A percentile compares a stretch with the other conserved stretches of the same genome.
Evolutionary conservation across 495 filamentous ascomycete genomes (phyloP).

Genomic region (Neurospora cerealis): DNA sequence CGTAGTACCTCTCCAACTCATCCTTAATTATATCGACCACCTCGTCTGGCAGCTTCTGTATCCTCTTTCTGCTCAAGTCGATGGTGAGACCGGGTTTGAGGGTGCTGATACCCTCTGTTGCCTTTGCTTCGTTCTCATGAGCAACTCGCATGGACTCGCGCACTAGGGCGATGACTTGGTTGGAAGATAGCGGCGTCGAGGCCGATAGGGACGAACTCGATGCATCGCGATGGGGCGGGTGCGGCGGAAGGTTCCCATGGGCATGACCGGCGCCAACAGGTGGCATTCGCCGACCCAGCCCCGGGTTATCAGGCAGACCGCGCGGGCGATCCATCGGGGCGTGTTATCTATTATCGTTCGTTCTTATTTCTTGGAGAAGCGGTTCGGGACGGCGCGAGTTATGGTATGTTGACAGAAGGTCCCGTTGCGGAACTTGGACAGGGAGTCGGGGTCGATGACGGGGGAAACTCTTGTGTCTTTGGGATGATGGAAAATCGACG

Average conservation of each 20-base stretch:
- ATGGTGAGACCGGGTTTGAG: constrained; percentile 76
- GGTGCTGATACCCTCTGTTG: constrained; percentile 56
- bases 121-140: constrained; percentile 57
- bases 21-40: constrained; percentile 89
- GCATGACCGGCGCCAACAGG: constrained; percentile 23
- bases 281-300: constrained; percentile 25
- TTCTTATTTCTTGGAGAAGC: neutral
- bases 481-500: neutral
- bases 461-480: neutral
- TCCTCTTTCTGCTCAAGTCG: constrained; percentile 75
- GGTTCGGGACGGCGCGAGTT: neutral
- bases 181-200: constrained; percentile 31
- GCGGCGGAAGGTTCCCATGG: constrained; percentile 24
- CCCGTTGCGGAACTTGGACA: neutral
- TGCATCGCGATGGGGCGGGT: constrained; percentile 27
- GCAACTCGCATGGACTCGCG: constrained; percentile 57
- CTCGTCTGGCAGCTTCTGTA: constrained; percentile 72
- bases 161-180: constrained; percentile 47
- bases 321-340: constrained; percentile 23
- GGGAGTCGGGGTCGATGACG: neutral
- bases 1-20: constrained; percentile 71
- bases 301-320: constrained; percentile 31
- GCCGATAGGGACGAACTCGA: constrained; percentile 29
- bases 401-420: neutral
- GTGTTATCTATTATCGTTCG: neutral